These are phyloP conservation scores for Ophiosphaerella korrae DNA, from an alignment of 2,329 filamentous ascomycete genomes.

Conservation along the genomic window DNA sequence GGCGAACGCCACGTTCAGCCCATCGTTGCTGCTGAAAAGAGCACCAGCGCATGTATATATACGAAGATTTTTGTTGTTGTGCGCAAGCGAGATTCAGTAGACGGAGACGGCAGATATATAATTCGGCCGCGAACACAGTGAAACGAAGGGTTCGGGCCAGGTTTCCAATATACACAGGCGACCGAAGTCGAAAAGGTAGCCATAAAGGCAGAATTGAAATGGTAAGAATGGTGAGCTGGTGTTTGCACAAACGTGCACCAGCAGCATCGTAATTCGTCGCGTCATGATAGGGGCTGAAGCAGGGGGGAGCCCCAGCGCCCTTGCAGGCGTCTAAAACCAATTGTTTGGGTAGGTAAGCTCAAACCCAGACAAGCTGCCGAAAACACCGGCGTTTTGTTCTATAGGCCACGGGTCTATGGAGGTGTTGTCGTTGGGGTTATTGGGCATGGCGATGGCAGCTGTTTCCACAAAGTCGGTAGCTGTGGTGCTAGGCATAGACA, in stretches of 20 bases:
- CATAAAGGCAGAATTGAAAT: constrained; percentile 16
- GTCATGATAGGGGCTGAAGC: constrained; percentile 33
- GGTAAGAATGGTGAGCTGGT: constrained; percentile 28
- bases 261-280: constrained; percentile 47
- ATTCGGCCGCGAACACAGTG: constrained; percentile 26
- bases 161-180: constrained; percentile 45
- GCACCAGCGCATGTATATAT: constrained; percentile 28
- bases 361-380: constrained; percentile 29
- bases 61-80: constrained; percentile 19
- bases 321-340: constrained; percentile 41
- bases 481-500: constrained; percentile 29
- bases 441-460: constrained; percentile 41
- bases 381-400: constrained; percentile 32
- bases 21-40: constrained; percentile 13
- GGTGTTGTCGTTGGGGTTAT: constrained; percentile 33
- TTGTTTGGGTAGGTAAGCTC: constrained; percentile 33
- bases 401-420: constrained; percentile 39
- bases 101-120: constrained; percentile 22
- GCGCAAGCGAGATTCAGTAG: constrained; percentile 12
- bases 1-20: constrained; percentile 18
- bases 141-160: constrained; percentile 28
- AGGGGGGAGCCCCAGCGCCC: constrained; percentile 12
- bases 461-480: constrained; percentile 32
- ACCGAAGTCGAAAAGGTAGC: constrained; percentile 35
- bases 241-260: constrained; percentile 33